phyloP scores from a whole-genome alignment of 495 filamentous ascomycete species.

The Penicillium psychrofluorescens region DNA sequence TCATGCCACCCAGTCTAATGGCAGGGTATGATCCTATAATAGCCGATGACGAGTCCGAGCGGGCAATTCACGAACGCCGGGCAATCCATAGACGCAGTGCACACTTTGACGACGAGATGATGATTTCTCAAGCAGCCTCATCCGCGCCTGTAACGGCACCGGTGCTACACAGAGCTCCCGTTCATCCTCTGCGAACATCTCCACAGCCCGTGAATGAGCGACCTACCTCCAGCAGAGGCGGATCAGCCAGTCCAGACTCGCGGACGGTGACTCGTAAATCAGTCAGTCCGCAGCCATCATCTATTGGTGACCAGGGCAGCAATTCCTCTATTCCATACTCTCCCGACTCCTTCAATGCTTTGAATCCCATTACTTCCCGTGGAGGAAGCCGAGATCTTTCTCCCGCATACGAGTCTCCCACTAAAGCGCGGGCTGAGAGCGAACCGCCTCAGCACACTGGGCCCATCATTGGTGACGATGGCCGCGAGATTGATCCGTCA shows the following conservation, averaged over 20 bases:
- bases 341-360: slow-evolving; percentile 64
- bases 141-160: slow-evolving; percentile 14
- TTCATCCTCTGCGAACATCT: slow-evolving; percentile 32
- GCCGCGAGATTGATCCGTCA: slow-evolving; percentile 81
- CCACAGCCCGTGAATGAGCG: slow-evolving; percentile 22
- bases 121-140: slow-evolving; percentile 14
- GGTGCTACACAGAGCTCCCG: slow-evolving; percentile 17
- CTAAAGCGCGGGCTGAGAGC: slow-evolving; percentile 26
- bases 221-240: slow-evolving; percentile 10
- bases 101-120: slow-evolving; percentile 26
- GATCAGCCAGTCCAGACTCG: slow-evolving; percentile 55
- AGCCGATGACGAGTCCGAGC: slow-evolving; percentile 48
- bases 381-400: slow-evolving; percentile 22
- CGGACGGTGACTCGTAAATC: slow-evolving; percentile 61
- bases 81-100: slow-evolving; percentile 19
- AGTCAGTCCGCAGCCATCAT: slow-evolving; percentile 64
- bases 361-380: slow-evolving; percentile 37
- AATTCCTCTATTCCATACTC: slow-evolving; percentile 69
- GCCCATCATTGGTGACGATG: slow-evolving; percentile 73
- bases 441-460: slow-evolving; percentile 29
- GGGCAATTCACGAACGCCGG: slow-evolving; percentile 13
- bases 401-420: slow-evolving; percentile 35
- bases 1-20: slow-evolving; percentile 60
- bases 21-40: slow-evolving; percentile 54
- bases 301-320: slow-evolving; percentile 39